Evolutionary conservation across 495 filamentous ascomycete species (phyloP).

Genomic region (Lasiosphaeria hispida): DNA sequence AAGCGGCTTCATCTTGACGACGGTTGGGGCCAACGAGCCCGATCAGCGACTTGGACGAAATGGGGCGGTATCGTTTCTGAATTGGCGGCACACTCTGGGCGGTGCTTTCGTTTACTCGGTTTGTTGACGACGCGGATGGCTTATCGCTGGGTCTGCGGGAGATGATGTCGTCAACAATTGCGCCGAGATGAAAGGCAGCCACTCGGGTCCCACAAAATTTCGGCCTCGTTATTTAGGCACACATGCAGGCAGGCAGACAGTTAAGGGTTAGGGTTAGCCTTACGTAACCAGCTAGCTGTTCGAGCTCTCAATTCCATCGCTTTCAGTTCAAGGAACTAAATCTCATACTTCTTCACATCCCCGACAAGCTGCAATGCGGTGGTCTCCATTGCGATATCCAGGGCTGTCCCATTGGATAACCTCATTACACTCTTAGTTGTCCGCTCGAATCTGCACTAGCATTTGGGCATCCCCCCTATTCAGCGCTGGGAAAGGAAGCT

Average conservation of each 20-base stretch:
- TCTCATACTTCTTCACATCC: no score
- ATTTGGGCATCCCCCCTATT: no score
- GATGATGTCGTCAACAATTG: slow-evolving; percentile 1
- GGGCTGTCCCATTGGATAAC: no score
- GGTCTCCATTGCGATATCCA: no score
- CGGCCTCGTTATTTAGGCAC: background rate
- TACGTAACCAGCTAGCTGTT: no score
- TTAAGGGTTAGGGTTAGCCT: background rate
- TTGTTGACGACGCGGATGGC: background rate
- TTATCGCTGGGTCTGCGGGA: background rate
- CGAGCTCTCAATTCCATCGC: no score
- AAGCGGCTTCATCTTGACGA: slow-evolving; percentile 80
- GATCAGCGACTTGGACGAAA: background rate
- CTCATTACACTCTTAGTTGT: no score
- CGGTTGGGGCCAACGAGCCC: background rate
- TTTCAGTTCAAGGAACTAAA: no score
- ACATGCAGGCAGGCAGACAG: background rate
- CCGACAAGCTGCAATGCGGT: no score
- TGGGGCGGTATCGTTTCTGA: background rate
- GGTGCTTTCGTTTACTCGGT: background rate
- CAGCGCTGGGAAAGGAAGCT: no score
- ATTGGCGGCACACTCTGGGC: background rate
- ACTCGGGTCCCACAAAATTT: no score
- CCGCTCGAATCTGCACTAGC: no score
- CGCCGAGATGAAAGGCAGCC: background rate